Percentiles rank a stretch among this genome's conserved stretches.
phyloP scores from a whole-genome alignment of 192 early-diverging fungal genomes.

The Mortierella alpina region DNA sequence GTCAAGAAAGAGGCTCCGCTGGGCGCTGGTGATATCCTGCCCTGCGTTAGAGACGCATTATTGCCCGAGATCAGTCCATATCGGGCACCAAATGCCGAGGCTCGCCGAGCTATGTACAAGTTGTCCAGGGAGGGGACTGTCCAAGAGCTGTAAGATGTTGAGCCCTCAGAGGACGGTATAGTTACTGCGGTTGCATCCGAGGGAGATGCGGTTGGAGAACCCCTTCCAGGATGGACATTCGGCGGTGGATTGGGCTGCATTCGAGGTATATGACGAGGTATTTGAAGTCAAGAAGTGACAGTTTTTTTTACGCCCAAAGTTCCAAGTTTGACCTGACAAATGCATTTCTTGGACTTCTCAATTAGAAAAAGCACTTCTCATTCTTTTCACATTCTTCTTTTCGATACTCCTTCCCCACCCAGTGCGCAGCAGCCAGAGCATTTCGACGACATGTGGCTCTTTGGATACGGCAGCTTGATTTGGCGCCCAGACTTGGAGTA shows the following conservation, averaged over 20 bases:
- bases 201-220: too few species aligned
- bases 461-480: conserved; percentile 68
- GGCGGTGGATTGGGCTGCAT: too few species aligned
- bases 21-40: conserved; percentile 25
- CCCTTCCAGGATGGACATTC: too few species aligned
- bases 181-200: background rate
- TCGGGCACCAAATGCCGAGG: conserved; percentile 22
- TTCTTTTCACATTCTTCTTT: background rate
- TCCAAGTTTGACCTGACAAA: too few species aligned
- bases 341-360: too few species aligned
- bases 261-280: too few species aligned
- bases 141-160: conserved; percentile 25
- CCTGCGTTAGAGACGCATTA: background rate
- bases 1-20: conserved; percentile 37
- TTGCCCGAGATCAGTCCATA: conserved; percentile 9
- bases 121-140: conserved; percentile 39
- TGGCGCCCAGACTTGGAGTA: conserved; percentile 68
- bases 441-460: conserved; percentile 60
- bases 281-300: too few species aligned
- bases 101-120: conserved; percentile 24
- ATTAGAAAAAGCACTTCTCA: too few species aligned
- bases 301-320: too few species aligned
- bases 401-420: background rate
- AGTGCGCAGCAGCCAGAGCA: background rate
- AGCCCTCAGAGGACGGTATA: background rate